Base-by-base conservation (phyloP, 192 early-diverging fungal genomes). In the Coemansia sp. region DNA sequence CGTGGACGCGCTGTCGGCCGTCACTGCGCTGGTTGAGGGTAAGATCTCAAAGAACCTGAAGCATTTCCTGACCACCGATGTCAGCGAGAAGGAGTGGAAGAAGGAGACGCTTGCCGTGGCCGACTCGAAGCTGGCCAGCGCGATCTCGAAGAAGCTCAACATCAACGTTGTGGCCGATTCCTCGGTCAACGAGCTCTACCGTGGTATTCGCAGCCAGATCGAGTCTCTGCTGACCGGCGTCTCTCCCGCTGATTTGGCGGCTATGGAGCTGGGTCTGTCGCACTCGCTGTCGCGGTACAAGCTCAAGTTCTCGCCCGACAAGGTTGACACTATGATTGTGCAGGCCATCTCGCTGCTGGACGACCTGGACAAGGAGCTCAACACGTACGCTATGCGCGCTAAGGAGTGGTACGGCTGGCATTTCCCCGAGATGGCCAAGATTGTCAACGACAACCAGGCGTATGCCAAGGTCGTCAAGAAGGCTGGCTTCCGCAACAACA, bases 361-460 rank as follows among this genome's bases (percentile, higher is more conserved):
- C 76, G 94, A 98, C 75, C 87, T 99, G 60, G 98, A 99, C 83
- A 99, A 99, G 87, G 98, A 99, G 69, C 87, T 99, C 79, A 99
- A 99, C 87, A 97, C 94, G 38, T 97, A 94, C 70, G 90, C 94
- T 3, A 95, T 97, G 93, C 87, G 93, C 62, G 89, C 91, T 70
- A 93, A 96, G 90, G 97, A 98, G 83, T 98, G 97, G 97, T 95
- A 98, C 74, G 95, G 95, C 43, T 98, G 94, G 95, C 97, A 98
- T 75, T 98, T 98, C 89, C 97, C 97, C 48, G 97, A 98, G 87
- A 93, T 98, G 90, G 88, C 86, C 75, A 94, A 92, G 85, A 90
- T 97, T 62, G 84, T 98, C 66, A 88, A 92, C 64, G 95, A 98
- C 76, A 98, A 98, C 83, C 76, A 95, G 58, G 92, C 94, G 17